Evolutionary conservation across 1,284 basidiomycete genomes (phyloP).

Genomic region (Cutaneotrichosporon dermatis): DNA sequence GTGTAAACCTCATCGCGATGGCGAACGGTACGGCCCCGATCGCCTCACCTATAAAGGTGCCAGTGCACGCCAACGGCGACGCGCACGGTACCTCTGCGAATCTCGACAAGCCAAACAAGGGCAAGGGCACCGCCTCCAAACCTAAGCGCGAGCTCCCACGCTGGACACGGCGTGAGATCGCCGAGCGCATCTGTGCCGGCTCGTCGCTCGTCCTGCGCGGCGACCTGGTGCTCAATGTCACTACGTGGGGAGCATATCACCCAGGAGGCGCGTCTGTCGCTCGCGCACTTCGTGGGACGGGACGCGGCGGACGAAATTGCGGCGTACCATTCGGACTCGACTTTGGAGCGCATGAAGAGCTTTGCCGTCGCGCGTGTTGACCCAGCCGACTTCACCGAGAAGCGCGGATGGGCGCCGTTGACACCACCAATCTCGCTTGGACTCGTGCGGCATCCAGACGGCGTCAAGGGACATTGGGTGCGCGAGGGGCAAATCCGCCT

Average conservation of each 20-base stretch:
- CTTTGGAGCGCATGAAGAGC: conserved; percentile 61
- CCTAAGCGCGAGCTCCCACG: neutral
- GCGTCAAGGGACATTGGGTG: conserved; percentile 41
- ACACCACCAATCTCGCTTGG: conserved; percentile 86
- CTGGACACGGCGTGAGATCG: conserved; percentile 33
- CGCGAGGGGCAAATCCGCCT: conserved; percentile 39
- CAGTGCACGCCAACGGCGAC: neutral
- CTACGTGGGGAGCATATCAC: conserved; percentile 75
- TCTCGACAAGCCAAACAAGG: too few species aligned
- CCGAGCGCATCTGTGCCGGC: conserved; percentile 61
- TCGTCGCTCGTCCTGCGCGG: conserved; percentile 76
- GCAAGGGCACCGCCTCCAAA: neutral
- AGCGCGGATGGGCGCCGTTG: conserved; percentile 66
- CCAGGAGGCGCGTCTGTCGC: conserved; percentile 84
- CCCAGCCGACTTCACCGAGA: conserved; percentile 16
- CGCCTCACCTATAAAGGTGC: neutral
- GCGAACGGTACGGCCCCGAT: neutral
- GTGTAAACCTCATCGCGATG: neutral
- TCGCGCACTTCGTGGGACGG: conserved; percentile 92
- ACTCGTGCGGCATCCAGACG: conserved; percentile 58
- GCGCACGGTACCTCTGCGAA: neutral
- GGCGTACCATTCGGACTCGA: conserved; percentile 76
- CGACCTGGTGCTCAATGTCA: conserved; percentile 72
- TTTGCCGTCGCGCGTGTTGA: conserved; percentile 75
- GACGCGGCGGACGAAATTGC: conserved; percentile 93